Conservation (phyloP, 177 flowering plant genomes). For the Vitis hybrid region DNA sequence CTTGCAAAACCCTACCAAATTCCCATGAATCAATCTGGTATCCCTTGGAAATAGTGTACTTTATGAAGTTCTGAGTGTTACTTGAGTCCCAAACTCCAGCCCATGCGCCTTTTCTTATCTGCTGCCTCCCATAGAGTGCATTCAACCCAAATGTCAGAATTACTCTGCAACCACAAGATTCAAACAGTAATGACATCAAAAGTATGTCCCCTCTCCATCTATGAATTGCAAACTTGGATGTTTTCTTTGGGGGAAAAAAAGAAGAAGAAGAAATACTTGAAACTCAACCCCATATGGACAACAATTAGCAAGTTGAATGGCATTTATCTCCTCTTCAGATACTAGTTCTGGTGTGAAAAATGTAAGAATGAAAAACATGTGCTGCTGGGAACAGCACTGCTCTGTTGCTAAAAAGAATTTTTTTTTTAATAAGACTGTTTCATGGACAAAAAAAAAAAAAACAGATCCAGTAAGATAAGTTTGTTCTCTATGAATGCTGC, state of each 20-base stretch:
- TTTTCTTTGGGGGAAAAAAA: neutral
- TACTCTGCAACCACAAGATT: slow-evolving; percentile 47
- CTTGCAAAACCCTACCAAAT: slow-evolving; percentile 52
- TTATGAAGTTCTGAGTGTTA: slow-evolving; percentile 67
- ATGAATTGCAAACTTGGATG: neutral
- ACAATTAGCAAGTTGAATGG: neutral
- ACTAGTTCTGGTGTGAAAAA: neutral
- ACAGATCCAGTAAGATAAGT: no score
- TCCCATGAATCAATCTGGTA: slow-evolving; percentile 90
- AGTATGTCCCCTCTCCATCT: neutral
- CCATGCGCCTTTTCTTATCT: slow-evolving; percentile 41
- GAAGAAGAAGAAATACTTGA: neutral
- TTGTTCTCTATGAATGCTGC: no score
- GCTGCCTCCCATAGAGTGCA: slow-evolving; percentile 83
- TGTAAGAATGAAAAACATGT: neutral
- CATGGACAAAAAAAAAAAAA: no score
- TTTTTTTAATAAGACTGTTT: no score
- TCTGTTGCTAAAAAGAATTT: neutral
- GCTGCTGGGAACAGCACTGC: neutral
- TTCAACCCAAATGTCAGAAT: slow-evolving; percentile 87
- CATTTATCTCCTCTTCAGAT: neutral
- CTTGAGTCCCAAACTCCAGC: slow-evolving; percentile 79
- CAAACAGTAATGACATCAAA: slow-evolving; percentile 1
- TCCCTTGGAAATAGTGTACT: slow-evolving; percentile 77
- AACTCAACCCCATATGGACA: neutral